Percentiles rank a stretch among this genome's conserved stretches.
These are phyloP conservation scores for Leptographium wingfieldii DNA, from an alignment of 2,329 filamentous ascomycete genomes.

Conservation along the genomic window DNA sequence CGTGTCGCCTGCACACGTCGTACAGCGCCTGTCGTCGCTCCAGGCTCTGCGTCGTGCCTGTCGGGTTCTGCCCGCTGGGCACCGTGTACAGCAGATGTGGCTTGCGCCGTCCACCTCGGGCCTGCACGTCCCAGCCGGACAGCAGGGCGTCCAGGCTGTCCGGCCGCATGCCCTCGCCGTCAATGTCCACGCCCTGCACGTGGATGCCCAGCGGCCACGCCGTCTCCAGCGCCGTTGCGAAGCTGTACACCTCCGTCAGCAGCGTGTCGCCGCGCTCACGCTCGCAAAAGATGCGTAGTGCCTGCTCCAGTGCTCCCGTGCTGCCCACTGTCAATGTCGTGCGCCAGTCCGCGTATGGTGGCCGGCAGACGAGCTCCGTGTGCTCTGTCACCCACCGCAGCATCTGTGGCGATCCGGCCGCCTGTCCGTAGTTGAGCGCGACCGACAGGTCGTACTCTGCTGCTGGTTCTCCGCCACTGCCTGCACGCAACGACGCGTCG, in stretches of 20 bases:
- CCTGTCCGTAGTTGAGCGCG: slow-evolving; percentile 86
- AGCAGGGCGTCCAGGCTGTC: slow-evolving; percentile 39
- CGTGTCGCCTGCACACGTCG: slow-evolving; percentile 66
- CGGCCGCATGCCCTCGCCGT: slow-evolving; percentile 41
- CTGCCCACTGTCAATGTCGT: slow-evolving; percentile 74
- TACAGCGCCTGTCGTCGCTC: slow-evolving; percentile 63
- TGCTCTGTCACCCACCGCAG: slow-evolving; percentile 89
- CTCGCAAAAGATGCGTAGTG: slow-evolving; percentile 68
- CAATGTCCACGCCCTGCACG: slow-evolving; percentile 37
- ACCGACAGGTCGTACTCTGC: slow-evolving; percentile 63
- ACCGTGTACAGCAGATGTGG: slow-evolving; percentile 48
- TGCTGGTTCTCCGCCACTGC: slow-evolving; percentile 25
- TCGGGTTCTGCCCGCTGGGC: slow-evolving; percentile 79
- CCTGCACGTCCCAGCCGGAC: slow-evolving; percentile 32
- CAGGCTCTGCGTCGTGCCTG: slow-evolving; percentile 64
- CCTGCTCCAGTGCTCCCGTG: slow-evolving; percentile 75
- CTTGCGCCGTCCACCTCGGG: slow-evolving; percentile 30
- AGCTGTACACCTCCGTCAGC: slow-evolving; percentile 84
- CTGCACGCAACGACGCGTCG: slow-evolving; percentile 38
- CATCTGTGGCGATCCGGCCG: slow-evolving; percentile 73
- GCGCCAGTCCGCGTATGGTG: slow-evolving; percentile 84
- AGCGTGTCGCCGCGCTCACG: slow-evolving; percentile 59
- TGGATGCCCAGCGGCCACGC: slow-evolving; percentile 39
- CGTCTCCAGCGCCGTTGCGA: slow-evolving; percentile 57
- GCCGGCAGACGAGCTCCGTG: slow-evolving; percentile 77